Base-by-base conservation (phyloP, 108 stramenopile genomes). In the Aurantiochytrium sp. region DNA sequence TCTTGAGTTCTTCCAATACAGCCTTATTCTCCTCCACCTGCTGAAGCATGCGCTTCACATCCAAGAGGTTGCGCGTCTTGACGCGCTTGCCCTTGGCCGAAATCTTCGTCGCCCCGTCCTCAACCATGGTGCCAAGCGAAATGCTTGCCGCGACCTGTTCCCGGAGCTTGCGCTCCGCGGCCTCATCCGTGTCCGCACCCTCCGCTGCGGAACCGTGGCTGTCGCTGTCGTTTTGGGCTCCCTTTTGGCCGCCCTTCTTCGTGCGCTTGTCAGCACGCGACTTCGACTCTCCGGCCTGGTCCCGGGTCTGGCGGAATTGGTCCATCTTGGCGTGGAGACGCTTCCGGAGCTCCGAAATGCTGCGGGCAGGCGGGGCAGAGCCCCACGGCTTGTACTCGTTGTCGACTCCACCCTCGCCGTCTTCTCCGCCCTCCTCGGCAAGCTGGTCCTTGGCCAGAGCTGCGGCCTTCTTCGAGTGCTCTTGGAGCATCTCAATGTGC, bases 41-140 rank as follows among this genome's bases (percentile, higher is more conserved):
- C 18, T 35, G 19, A 6, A 83, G 76, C 76, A 83, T 83, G 23
- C 51, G 45, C 51, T 83, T 83, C 16, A 83, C 76, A 45, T 53
- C 51, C 16, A 83, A 45, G 4, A 83, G 76, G 76, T 83, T 83
- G 51, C 76, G 76, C 21, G 64, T 42, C 76, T 83, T 83, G 76
- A 47, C 76, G 25, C 45, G 49, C 23, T 83, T 83, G 76, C 51
- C 49, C 76, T 83, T 83, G 51, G 49, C 76, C 10, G 76, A 28
- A 53, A 1, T 4, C 6, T 12, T 23, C 10, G 44, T 45, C 19
- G n/a, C 3, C 10, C 12, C 49, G 1, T 47, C 76, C 19, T 55
- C 6, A 12, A 47, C 23, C 16, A 53, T 12, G 76, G 43, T 23
- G 76, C 49, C 45, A 83, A 53, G 49, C 19, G 51, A 53, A 23